A percentile compares a stretch with the other conserved stretches of the same genome.
Conservation (phyloP, 192 early-diverging fungal species). For the Podila verticillata region DNA sequence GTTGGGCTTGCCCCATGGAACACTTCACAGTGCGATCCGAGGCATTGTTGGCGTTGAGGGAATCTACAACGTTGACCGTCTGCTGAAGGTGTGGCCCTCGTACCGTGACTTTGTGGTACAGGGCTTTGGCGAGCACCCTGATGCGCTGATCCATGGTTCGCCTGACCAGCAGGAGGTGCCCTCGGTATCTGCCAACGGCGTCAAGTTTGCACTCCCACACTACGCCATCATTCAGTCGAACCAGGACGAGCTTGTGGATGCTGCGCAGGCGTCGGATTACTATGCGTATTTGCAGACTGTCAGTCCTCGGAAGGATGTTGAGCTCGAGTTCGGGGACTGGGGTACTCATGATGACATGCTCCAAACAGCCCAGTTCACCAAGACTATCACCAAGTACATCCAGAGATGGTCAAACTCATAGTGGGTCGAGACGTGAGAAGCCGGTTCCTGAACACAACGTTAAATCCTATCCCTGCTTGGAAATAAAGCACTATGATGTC, state of each 20-base stretch:
- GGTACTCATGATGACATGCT: constrained; percentile 45
- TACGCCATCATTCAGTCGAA: constrained; percentile 74
- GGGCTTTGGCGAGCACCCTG: constrained; percentile 69
- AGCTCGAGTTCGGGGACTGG: constrained; percentile 48
- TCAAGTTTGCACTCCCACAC: constrained; percentile 35
- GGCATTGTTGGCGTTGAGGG: constrained; percentile 84
- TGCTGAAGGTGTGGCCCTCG: constrained; percentile 69
- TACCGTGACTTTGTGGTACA: constrained; percentile 79
- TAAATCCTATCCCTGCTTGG: not conserved
- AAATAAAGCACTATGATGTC: not conserved
- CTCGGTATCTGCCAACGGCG: not conserved
- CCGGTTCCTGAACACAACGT: too few species aligned
- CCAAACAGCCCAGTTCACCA: constrained; percentile 32
- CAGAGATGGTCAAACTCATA: not conserved
- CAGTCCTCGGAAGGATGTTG: not conserved
- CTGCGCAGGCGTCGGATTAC: constrained; percentile 63
- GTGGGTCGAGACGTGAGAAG: not conserved
- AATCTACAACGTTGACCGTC: constrained; percentile 80
- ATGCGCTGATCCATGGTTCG: constrained; percentile 56
- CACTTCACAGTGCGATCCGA: constrained; percentile 43
- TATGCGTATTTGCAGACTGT: constrained; percentile 43
- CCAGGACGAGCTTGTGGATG: constrained; percentile 75
- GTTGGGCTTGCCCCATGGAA: constrained; percentile 12
- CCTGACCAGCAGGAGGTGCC: constrained; percentile 43
- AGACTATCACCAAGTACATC: constrained; percentile 28